phyloP scores from a whole-genome alignment of 1,139 yeast species.

The Scheffersomyces lignicola region DNA sequence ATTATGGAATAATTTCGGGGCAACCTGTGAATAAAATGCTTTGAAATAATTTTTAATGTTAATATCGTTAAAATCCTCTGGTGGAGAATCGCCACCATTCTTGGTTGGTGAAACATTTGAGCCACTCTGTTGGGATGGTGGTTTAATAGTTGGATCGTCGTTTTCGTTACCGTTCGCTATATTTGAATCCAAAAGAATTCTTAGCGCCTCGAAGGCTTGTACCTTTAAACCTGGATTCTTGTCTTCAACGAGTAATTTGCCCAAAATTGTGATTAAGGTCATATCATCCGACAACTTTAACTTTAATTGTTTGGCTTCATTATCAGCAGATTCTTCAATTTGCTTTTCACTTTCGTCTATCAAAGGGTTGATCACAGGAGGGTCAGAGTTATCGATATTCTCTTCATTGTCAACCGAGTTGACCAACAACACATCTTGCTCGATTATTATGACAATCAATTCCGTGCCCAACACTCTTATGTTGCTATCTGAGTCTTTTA shows the following conservation, averaged over 20 bases:
- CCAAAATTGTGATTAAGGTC: conserved; percentile 59
- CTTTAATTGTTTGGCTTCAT: conserved; percentile 21
- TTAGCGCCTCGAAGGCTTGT: conserved; percentile 83
- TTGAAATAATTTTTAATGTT: conserved; percentile 54
- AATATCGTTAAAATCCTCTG: conserved; percentile 34
- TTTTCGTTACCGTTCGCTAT: conserved; percentile 20
- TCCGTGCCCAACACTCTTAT: conserved; percentile 79
- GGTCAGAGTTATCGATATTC: conserved; percentile 36
- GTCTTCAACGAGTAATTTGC: conserved; percentile 63
- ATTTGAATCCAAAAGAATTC: conserved; percentile 66
- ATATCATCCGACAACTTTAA: conserved; percentile 53
- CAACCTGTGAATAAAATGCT: conserved; percentile 63
- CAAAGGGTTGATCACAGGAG: conserved; percentile 18
- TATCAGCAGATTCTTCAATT: conserved; percentile 5
- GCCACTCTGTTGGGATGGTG: background rate
- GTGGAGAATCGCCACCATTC: conserved; percentile 12
- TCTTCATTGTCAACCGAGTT: conserved; percentile 41
- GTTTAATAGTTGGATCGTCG: conserved; percentile 1
- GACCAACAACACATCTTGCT: conserved; percentile 75
- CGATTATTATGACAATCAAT: conserved; percentile 75
- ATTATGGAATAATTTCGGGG: conserved; percentile 56
- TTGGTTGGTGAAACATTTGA: conserved; percentile 1
- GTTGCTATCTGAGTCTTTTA: conserved; percentile 50
- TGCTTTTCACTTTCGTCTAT: conserved; percentile 3
- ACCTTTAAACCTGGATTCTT: conserved; percentile 70